A percentile compares a stretch with the other conserved stretches of the same genome.
phyloP scores from a whole-genome alignment of 345 rosid species.

The Microcos paniculata region DNA sequence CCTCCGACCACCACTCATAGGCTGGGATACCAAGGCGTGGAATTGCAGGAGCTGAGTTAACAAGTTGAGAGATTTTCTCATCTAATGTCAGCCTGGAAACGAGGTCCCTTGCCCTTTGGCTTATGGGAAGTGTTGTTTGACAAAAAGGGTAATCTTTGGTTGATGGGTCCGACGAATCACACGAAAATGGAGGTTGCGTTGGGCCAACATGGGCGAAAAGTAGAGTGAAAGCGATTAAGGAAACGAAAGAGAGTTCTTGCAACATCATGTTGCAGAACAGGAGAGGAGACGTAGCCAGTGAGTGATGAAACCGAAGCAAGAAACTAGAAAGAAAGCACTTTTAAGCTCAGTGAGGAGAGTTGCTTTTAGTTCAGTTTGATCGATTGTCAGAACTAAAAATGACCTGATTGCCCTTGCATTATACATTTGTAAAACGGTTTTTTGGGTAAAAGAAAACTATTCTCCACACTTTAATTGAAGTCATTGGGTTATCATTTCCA shows the following conservation, averaged over 20 bases:
- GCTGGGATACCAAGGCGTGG: constrained; percentile 75
- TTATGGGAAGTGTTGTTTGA: constrained; percentile 49
- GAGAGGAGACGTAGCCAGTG: too few species aligned
- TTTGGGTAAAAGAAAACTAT: background rate
- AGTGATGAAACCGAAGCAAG: background rate
- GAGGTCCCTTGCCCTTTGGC: constrained; percentile 61
- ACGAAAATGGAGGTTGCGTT: constrained; percentile 54
- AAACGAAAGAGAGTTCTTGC: background rate
- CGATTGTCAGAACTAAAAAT: background rate
- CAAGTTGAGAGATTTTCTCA: constrained; percentile 83
- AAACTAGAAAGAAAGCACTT: constrained; percentile 12
- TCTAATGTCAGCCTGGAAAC: constrained; percentile 68
- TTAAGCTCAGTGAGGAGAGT: background rate
- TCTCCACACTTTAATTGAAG: background rate
- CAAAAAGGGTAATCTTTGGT: constrained; percentile 56
- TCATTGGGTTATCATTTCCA: too few species aligned
- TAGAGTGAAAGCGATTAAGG: background rate
- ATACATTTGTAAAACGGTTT: background rate
- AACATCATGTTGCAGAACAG: background rate
- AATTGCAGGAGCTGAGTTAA: constrained; percentile 62
- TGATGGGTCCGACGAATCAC: constrained; percentile 50
- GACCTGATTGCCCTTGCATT: constrained; percentile 11
- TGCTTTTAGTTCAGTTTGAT: background rate
- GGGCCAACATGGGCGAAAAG: constrained; percentile 22
- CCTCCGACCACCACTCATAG: constrained; percentile 97